Conservation (phyloP, 164 flowering plant species). For the Hamamelis virginiana region DNA sequence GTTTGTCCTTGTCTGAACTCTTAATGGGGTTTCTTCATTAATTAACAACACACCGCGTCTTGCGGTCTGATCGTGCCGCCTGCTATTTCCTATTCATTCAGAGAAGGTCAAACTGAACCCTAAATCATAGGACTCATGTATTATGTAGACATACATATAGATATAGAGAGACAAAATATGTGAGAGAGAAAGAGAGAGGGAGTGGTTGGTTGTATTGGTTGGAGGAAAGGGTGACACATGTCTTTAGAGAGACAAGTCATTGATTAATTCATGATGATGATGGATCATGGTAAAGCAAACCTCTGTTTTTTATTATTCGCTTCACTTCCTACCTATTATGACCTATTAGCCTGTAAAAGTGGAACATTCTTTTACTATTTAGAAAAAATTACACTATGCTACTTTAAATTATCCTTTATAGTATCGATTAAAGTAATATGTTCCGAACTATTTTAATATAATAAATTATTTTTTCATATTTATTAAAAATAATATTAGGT, state of each 20-base stretch:
- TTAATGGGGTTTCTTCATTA: neutral
- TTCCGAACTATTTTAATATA: too few relatives aligned
- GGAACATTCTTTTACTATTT: too few relatives aligned
- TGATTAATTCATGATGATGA: neutral
- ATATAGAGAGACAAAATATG: neutral
- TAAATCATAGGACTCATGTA: neutral
- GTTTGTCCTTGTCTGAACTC: neutral
- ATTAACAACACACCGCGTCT: neutral
- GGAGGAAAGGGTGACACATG: neutral
- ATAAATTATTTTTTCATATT: too few relatives aligned
- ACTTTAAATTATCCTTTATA: too few relatives aligned
- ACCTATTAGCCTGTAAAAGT: neutral
- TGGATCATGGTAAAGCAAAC: neutral
- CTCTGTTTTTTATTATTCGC: neutral
- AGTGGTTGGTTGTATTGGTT: neutral
- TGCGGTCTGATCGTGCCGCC: neutral
- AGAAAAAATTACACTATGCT: too few relatives aligned
- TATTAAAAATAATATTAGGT: too few relatives aligned
- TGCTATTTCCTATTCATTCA: neutral
- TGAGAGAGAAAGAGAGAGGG: neutral
- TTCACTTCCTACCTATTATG: neutral
- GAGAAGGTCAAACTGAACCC: neutral
- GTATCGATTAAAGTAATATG: too few relatives aligned
- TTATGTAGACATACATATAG: neutral
- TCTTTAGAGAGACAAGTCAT: neutral